phyloP scores from a whole-genome alignment of 2,329 filamentous ascomycete species.

The Aureobasidium sp. region DNA sequence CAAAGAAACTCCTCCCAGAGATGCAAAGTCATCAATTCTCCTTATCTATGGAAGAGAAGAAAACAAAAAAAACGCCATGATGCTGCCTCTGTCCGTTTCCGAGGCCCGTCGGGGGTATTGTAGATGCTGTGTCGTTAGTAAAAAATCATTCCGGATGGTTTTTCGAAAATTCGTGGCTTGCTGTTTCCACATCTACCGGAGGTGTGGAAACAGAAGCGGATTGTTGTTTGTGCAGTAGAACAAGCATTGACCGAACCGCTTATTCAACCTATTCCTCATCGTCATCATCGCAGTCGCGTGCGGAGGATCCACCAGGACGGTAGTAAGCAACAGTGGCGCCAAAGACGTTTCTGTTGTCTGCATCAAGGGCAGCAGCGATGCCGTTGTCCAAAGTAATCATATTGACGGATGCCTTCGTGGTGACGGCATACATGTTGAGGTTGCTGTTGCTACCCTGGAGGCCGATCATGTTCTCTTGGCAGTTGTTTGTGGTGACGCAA shows the following conservation, averaged over 20 bases:
- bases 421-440: slow-evolving; percentile 41
- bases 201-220: background rate
- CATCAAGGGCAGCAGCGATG: slow-evolving; percentile 32
- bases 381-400: slow-evolving; percentile 37
- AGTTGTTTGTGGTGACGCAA: slow-evolving; percentile 41
- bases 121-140: slow-evolving; percentile 13
- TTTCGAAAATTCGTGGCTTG: background rate
- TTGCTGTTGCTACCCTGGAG: slow-evolving; percentile 36
- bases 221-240: background rate
- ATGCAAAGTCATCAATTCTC: background rate
- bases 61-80: background rate
- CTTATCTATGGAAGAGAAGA: background rate
- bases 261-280: background rate
- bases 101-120: slow-evolving; percentile 4
- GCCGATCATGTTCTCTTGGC: slow-evolving; percentile 45
- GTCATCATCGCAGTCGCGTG: slow-evolving; percentile 9
- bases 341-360: slow-evolving; percentile 43
- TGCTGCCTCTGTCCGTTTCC: background rate
- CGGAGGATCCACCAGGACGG: background rate
- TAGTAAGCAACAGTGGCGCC: slow-evolving; percentile 37
- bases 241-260: background rate
- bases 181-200: background rate
- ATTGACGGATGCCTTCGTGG: slow-evolving; percentile 43
- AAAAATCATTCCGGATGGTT: slow-evolving; percentile 10
- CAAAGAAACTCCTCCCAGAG: slow-evolving; percentile 3